Base-by-base conservation (phyloP, 139 green algal genomes). In the Medakamo hakoo region DNA sequence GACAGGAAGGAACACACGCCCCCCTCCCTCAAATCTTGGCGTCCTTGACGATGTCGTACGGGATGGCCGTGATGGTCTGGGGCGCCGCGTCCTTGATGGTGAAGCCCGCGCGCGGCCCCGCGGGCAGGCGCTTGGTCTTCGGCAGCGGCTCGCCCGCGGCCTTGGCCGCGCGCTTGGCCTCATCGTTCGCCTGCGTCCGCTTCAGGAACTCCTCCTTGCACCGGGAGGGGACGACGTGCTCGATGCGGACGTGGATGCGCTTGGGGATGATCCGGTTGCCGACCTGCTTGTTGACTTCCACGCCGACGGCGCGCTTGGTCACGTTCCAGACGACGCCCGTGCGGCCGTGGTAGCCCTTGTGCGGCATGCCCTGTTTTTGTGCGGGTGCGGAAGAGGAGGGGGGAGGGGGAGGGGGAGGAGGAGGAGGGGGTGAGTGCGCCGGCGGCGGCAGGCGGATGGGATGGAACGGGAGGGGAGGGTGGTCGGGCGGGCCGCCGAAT, bases 241-340 rank as follows among this genome's bases (percentile, higher is more conserved):
- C 93, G 27, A 98, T 78, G 71, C 93, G 87, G 63, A 98, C 91
- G 72, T 98, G 93, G 63, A 99, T 85, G 58, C 93, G 80, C 87
- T 99, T 99, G 60, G 77, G 81, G 66, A 98, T 88, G 78, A 92
- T 87, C 26, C 89, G 76, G 62, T 75, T 76, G 70, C 86, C 82
- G 18, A 97, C 81, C 87, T 95, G 77, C 86, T 99, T 99, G 83
- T 95, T 91, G 65, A 99, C 66, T 78, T 97, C 90, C 60, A 99
- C 92, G 66, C 92, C 92, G 4, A 99, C 67, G 28, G 92, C 85
- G 26, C 90, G 84, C 86, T 97, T 97, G 69, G 92, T 97, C 59
- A 98, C 86, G 77, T 99, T 97, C 92, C 92, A 99, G 19, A 99
- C 81, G 27, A 84, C 60, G 48, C 92, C 92, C 55, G 92, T 97